Conservation (phyloP, 2,329 filamentous ascomycete genomes). For the Elsinoe australis region DNA sequence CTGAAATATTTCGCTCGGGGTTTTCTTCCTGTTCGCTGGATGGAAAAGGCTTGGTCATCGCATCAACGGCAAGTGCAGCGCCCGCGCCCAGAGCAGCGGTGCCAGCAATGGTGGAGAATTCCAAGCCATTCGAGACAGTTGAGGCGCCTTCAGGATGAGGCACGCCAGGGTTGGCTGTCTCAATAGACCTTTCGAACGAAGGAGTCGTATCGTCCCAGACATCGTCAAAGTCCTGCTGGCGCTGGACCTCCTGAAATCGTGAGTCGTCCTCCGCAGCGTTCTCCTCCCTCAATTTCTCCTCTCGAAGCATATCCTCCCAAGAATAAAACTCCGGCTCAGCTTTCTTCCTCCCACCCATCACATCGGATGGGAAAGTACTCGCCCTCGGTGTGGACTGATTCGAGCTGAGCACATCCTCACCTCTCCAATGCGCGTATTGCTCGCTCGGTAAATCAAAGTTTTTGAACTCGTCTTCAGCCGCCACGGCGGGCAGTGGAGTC, state of each 20-base stretch:
- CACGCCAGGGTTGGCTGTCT: too few species aligned
- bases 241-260: neutral
- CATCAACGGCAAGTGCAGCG: slow-evolving; percentile 1
- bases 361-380: slow-evolving; percentile 37
- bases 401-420: slow-evolving; percentile 50
- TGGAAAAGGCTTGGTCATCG: too few species aligned
- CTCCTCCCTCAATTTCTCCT: slow-evolving; percentile 26
- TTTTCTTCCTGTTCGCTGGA: too few species aligned
- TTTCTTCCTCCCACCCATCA: slow-evolving; percentile 20
- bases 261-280: neutral
- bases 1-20: too few species aligned
- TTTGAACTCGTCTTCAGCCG: slow-evolving; percentile 6
- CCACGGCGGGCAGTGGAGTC: slow-evolving; percentile 9
- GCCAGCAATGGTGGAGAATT: slow-evolving; percentile 2
- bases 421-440: neutral
- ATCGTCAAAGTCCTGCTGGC: too few species aligned
- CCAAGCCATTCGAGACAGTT: neutral
- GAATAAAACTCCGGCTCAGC: slow-evolving; percentile 32
- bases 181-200: too few species aligned
- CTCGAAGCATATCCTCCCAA: slow-evolving; percentile 32
- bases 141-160: neutral
- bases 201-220: too few species aligned
- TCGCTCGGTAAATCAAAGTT: slow-evolving; percentile 3
- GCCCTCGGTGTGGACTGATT: slow-evolving; percentile 63
- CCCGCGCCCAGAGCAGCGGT: slow-evolving; percentile 1